Conservation (phyloP, 805 yeast species). For the Maudiozyma saulgeensis region DNA sequence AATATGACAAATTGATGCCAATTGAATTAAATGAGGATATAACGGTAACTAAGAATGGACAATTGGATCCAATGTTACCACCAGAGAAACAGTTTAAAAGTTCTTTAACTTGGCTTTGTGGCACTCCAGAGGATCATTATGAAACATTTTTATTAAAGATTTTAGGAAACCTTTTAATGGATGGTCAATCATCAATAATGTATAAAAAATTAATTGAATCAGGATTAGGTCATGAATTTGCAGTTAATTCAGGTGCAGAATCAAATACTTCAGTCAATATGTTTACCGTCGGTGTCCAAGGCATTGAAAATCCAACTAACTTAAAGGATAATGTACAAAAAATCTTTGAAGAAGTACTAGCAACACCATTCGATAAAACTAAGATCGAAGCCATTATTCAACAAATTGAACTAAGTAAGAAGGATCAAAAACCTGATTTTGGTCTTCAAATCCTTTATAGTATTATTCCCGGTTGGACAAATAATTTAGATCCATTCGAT, state of each 20-base stretch:
- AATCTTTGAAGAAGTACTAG: conserved; percentile 38
- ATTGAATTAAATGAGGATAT: conserved; percentile 31
- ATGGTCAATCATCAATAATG: conserved; percentile 87
- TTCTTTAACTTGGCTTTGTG: conserved; percentile 84
- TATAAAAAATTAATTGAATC: conserved; percentile 81
- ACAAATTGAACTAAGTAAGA: conserved; percentile 74
- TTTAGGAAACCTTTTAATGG: conserved; percentile 61
- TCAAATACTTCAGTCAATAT: conserved; percentile 66
- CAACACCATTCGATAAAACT: conserved; percentile 40
- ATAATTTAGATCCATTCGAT: conserved; percentile 67
- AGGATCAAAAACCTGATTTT: conserved; percentile 82
- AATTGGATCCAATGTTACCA: conserved; percentile 70
- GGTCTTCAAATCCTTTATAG: conserved; percentile 71
- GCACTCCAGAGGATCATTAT: conserved; percentile 58
- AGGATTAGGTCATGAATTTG: conserved; percentile 75
- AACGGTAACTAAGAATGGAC: conserved; percentile 48
- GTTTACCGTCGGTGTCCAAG: conserved; percentile 81
- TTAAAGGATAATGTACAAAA: conserved; percentile 40
- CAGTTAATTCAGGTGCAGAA: conserved; percentile 83
- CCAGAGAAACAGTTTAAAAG: conserved; percentile 61
- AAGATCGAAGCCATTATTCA: conserved; percentile 82
- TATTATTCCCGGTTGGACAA: conserved; percentile 78
- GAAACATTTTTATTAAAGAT: conserved; percentile 65
- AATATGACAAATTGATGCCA: conserved; percentile 31
- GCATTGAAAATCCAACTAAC: conserved; percentile 41